phyloP scores from a whole-genome alignment of 495 filamentous ascomycete species.

The Alectoria sarmentosa region DNA sequence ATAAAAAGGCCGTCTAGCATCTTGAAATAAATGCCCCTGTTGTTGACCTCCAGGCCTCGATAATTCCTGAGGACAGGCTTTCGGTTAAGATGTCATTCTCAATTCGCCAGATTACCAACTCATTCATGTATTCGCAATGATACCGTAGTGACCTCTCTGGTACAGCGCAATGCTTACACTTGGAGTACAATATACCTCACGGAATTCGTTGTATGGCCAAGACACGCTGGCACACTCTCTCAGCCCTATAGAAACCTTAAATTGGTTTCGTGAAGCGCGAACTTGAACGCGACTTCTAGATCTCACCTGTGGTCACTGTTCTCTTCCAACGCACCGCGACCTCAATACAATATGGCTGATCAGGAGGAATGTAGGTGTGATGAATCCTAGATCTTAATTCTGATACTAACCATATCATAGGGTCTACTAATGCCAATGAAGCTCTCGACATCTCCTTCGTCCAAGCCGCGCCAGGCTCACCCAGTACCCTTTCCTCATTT shows the following conservation, averaged over 20 bases:
- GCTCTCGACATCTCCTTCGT: slow-evolving; percentile 65
- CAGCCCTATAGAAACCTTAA: slow-evolving; percentile 15
- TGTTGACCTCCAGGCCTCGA: background rate
- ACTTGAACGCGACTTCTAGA: slow-evolving; percentile 2
- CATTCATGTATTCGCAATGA: background rate
- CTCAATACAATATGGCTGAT: slow-evolving; percentile 37
- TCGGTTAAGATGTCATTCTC: background rate
- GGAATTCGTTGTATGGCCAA: background rate
- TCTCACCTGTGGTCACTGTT: background rate
- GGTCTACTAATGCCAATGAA: slow-evolving; percentile 69
- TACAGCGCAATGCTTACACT: background rate
- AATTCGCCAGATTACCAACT: background rate
- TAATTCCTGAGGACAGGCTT: background rate
- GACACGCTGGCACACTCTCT: background rate
- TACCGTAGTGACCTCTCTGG: background rate
- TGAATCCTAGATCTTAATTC: background rate
- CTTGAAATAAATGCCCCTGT: slow-evolving; percentile 13
- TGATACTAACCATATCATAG: slow-evolving; percentile 34
- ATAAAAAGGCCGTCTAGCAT: slow-evolving; percentile 75
- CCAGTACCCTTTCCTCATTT: slow-evolving; percentile 59
- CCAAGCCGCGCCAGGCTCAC: slow-evolving; percentile 45
- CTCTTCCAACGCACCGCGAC: background rate
- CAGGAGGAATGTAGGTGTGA: slow-evolving; percentile 45
- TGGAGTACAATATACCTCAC: background rate
- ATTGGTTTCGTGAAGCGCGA: slow-evolving; percentile 1